phyloP scores from a whole-genome alignment of 352 stramenopile genomes.

The Phytophthora boehmeriae region DNA sequence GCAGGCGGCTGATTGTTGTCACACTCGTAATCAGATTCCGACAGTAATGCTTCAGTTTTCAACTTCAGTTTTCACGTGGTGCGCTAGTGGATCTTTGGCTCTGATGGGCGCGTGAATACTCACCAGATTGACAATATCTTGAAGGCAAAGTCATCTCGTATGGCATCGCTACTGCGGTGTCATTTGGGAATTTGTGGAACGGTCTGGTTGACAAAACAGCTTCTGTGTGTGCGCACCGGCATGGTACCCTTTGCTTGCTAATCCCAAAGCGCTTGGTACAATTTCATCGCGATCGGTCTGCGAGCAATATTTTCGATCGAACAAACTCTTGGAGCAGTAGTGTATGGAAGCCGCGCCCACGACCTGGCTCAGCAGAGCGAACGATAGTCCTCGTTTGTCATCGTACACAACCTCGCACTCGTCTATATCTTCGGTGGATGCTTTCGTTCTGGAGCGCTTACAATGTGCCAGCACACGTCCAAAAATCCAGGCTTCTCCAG shows the following conservation, averaged over 20 bases:
- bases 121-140: background rate
- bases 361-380: conserved; percentile 26
- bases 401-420: conserved; percentile 29
- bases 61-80: background rate
- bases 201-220: conserved; percentile 30
- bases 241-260: conserved; percentile 9
- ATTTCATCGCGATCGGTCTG: background rate
- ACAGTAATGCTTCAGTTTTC: background rate
- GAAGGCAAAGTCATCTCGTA: background rate
- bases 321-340: conserved; percentile 31
- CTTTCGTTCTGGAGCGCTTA: conserved; percentile 8
- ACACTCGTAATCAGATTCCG: conserved; percentile 33
- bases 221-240: conserved; percentile 1
- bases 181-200: conserved; percentile 9
- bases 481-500: conserved; percentile 36
- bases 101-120: background rate
- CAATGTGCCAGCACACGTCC: conserved; percentile 22
- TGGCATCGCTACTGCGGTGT: background rate
- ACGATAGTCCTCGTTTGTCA: conserved; percentile 22
- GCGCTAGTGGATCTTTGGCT: background rate
- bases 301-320: conserved; percentile 27
- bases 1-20: conserved; percentile 16
- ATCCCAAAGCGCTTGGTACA: background rate
- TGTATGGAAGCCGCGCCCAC: conserved; percentile 31
- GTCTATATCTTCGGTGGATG: conserved; percentile 5